These are phyloP conservation scores for Diaporthe ilicicola DNA, from an alignment of 2,329 filamentous ascomycete species.

Conservation along the genomic window DNA sequence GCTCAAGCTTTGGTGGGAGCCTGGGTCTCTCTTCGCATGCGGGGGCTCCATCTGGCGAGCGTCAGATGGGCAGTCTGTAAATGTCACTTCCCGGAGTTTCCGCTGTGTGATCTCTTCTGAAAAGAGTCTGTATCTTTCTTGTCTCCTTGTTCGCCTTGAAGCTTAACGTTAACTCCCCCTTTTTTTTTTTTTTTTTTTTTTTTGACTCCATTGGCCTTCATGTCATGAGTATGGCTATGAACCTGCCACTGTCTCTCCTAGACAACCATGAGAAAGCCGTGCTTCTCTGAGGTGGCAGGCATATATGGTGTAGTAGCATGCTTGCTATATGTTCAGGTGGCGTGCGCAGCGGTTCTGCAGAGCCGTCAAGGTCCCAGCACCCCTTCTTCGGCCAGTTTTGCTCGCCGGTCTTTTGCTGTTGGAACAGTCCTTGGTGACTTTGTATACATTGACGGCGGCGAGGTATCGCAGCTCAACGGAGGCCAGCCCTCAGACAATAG, in stretches of 20 bases:
- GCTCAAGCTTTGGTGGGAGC: neutral
- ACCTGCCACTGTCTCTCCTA: neutral
- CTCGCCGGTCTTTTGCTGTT: conserved; percentile 23
- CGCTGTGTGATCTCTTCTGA: neutral
- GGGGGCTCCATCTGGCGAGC: neutral
- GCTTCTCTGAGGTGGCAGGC: conserved; percentile 13
- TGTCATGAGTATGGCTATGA: conserved; percentile 4
- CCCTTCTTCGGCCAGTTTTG: conserved; percentile 1
- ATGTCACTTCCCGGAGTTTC: neutral
- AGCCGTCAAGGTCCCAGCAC: neutral
- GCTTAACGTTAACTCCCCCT: neutral
- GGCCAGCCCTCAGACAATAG: conserved; percentile 35
- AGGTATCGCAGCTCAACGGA: conserved; percentile 42
- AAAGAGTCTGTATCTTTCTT: neutral
- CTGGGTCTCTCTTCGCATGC: neutral
- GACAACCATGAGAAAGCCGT: conserved; percentile 5
- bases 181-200: too few species aligned
- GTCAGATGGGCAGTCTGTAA: neutral
- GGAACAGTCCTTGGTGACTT: conserved; percentile 45
- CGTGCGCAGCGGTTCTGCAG: neutral
- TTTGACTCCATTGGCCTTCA: neutral
- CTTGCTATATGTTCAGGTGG: neutral
- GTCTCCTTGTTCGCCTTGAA: neutral
- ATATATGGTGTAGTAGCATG: neutral
- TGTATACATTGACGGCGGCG: conserved; percentile 50